phyloP scores from a whole-genome alignment of 208 protist genomes.

The Trypanosoma avium region DNA sequence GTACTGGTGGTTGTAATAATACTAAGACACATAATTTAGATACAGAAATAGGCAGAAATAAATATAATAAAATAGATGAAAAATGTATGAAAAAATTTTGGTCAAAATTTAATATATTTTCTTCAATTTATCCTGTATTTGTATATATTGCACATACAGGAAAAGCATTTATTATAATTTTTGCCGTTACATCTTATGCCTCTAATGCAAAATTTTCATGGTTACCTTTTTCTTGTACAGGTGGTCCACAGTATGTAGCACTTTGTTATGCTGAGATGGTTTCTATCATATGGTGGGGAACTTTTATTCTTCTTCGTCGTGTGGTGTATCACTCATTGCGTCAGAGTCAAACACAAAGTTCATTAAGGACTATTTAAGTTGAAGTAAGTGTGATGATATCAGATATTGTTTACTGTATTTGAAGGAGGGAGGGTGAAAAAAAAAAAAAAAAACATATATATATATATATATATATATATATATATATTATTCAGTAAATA shows the following conservation, averaged over 20 bases:
- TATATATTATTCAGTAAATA: not conserved
- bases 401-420: not conserved
- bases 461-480: slow-evolving; percentile 10
- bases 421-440: too few species aligned
- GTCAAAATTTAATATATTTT: too few species aligned
- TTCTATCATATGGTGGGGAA: not conserved
- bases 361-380: not conserved
- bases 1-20: too few species aligned
- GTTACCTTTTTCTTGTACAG: slow-evolving; percentile 20
- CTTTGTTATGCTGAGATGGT: slow-evolving; percentile 24
- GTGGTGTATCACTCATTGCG: not conserved
- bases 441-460: not conserved
- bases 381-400: not conserved
- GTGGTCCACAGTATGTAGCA: slow-evolving; percentile 22
- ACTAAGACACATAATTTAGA: too few species aligned
- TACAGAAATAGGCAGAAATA: too few species aligned
- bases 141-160: not conserved
- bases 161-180: slow-evolving; percentile 8
- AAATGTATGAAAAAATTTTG: too few species aligned
- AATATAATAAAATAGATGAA: too few species aligned
- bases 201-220: slow-evolving; percentile 14
- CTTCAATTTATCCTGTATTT: too few species aligned
- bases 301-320: not conserved
- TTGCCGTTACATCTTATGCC: slow-evolving; percentile 10
- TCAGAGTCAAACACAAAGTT: not conserved